Evolutionary conservation across 768 basidiomycete genomes (phyloP), one percentile per base, ranked within the genome.

Genomic region (Rhodocollybia butyracea): DNA sequence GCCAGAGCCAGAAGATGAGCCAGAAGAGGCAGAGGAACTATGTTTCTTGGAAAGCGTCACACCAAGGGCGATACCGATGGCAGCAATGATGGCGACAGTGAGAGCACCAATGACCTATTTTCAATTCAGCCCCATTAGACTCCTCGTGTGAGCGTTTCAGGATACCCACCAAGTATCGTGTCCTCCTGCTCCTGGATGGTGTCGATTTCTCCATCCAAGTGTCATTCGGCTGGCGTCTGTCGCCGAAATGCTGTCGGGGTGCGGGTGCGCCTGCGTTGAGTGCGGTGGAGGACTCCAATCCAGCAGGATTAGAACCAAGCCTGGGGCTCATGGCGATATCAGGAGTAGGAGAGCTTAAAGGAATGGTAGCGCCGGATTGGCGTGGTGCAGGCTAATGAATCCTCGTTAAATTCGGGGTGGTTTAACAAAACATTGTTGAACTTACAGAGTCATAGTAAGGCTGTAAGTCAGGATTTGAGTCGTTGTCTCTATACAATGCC

Each of bases 51-150:
- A 54, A 11, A 54, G 42, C 5, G 76, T 69, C 19, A 91, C 80
- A 11, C 88, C 84, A 6, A 86, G 76, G 24, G 78, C 83, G 32
- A 78, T 75, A 6, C 72, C 81, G 30, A 82, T 76, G 51, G 75
- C 68, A 17, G 78, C 65, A 0, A 75, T 30, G 17, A 60, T 63
- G 46, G 83, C 46, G 3, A 70, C 57, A 3, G 75, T 62, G 31
- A 54, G 39, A 11, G n/a, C 53, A 43, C 80, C 80, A 56, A 81
- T 70, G 51, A 85, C 71, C 85, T 87, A 8, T 15, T 13, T 26
- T 12, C 29, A 8, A 12, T 31, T 19, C 21, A 21, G 15, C 22
- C 22, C 2, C 26, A 19, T 6, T 1, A 12, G 22, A 7, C 10
- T 51, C n/a, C 13, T 7, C 17, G 36, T 53, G 29, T 29, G 30